Evolutionary conservation across 1,284 basidiomycete genomes (phyloP).

Genomic region (Mycena sp.): DNA sequence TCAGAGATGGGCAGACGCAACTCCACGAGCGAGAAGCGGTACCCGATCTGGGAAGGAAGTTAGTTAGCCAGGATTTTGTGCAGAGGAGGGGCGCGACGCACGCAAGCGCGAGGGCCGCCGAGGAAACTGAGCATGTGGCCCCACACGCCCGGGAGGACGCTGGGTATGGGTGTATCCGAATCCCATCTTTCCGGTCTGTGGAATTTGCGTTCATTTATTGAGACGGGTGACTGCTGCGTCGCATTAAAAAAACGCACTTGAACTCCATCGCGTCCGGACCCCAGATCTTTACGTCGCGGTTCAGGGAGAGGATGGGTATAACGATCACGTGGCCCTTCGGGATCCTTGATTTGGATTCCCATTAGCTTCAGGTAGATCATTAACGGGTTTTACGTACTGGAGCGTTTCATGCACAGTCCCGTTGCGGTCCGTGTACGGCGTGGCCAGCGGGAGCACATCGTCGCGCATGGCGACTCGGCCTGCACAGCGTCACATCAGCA

Average conservation of each 20-base stretch:
- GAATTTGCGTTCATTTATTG: background rate
- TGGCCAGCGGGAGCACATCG: conserved; percentile 63
- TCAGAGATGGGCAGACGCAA: conserved; percentile 34
- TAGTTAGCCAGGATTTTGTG: too few species aligned
- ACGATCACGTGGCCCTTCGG: background rate
- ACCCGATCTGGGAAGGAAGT: too few species aligned
- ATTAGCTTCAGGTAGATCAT: background rate
- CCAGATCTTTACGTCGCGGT: background rate
- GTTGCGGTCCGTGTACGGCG: conserved; percentile 51
- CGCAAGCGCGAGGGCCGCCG: conserved; percentile 61
- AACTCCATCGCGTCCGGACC: background rate
- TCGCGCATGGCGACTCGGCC: conserved; percentile 62
- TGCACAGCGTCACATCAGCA: background rate
- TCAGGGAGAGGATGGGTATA: background rate
- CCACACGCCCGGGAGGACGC: conserved; percentile 56
- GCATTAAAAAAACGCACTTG: conserved; percentile 13
- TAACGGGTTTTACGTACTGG: conserved; percentile 34
- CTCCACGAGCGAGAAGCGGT: conserved; percentile 65
- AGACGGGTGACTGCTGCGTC: conserved; percentile 15
- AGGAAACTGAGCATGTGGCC: conserved; percentile 65
- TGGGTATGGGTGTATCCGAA: conserved; percentile 27
- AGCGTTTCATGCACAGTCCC: conserved; percentile 49
- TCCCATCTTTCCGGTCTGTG: conserved; percentile 52
- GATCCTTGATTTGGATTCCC: background rate
- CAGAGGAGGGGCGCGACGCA: too few species aligned